Conservation (phyloP, 1,284 basidiomycete species). For the Neotropicomus parvogracilis region DNA sequence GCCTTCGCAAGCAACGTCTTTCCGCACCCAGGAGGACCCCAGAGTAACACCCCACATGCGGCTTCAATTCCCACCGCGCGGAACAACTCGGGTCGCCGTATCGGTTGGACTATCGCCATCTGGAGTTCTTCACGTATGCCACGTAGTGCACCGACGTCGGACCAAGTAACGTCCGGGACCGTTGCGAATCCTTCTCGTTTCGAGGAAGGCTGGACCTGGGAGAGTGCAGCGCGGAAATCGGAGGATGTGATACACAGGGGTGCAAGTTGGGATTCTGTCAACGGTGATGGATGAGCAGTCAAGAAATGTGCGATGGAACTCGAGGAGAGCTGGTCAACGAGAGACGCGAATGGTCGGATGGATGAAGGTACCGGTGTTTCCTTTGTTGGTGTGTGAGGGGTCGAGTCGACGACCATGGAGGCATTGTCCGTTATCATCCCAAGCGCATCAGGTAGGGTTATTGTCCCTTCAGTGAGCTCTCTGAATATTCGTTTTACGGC, state of each 20-base stretch:
- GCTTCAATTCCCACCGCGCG: slow-evolving; percentile 81
- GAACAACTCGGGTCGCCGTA: slow-evolving; percentile 87
- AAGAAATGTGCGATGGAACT: slow-evolving; percentile 89
- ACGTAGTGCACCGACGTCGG: slow-evolving; percentile 91
- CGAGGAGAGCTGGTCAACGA: slow-evolving; percentile 42
- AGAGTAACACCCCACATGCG: slow-evolving; percentile 90
- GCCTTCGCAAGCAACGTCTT: slow-evolving; percentile 96
- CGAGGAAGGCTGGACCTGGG: slow-evolving; percentile 70
- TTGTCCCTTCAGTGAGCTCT: slow-evolving; percentile 67
- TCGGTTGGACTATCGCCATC: slow-evolving; percentile 97
- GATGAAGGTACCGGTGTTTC: slow-evolving; percentile 14
- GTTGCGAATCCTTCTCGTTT: slow-evolving; percentile 98
- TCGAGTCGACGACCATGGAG: slow-evolving; percentile 52
- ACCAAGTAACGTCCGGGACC: slow-evolving; percentile 93
- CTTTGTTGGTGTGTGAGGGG: slow-evolving; percentile 19
- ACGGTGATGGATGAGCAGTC: slow-evolving; percentile 75
- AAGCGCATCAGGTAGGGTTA: slow-evolving; percentile 48
- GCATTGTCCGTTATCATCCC: slow-evolving; percentile 17
- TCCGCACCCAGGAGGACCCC: slow-evolving; percentile 97
- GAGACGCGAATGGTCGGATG: slow-evolving; percentile 41
- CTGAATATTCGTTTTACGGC: slow-evolving; percentile 97
- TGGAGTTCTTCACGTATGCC: slow-evolving; percentile 86
- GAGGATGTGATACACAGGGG: slow-evolving; percentile 75
- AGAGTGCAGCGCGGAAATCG: slow-evolving; percentile 63
- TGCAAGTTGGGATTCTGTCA: slow-evolving; percentile 74